Conservation (phyloP, 495 filamentous ascomycete species). For the Penicillium turbatum region DNA sequence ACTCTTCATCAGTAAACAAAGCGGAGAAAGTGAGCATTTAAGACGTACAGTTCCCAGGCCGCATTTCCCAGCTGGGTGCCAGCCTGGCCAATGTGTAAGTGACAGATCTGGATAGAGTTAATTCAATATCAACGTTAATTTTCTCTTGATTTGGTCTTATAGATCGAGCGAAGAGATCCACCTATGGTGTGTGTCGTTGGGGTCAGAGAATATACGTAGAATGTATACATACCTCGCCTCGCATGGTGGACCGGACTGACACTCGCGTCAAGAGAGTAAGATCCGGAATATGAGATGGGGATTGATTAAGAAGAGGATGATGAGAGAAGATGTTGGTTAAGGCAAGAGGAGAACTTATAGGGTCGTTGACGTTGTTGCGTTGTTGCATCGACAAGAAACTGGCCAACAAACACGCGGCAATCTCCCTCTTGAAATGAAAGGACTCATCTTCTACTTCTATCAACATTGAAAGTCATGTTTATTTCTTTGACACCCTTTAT, state of each 20-base stretch:
- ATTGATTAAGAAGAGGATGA: neutral
- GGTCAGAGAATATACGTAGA: neutral
- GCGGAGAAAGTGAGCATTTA: constrained; percentile 38
- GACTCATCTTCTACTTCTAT: neutral
- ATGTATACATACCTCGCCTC: neutral
- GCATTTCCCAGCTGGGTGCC: constrained; percentile 90
- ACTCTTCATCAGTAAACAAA: neutral
- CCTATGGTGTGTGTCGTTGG: neutral
- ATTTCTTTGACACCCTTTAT: neutral
- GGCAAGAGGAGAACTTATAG: neutral
- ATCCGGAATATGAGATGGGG: neutral
- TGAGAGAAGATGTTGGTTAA: neutral
- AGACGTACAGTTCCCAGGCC: constrained; percentile 87
- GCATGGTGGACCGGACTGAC: neutral
- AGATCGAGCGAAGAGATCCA: neutral
- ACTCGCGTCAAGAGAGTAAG: neutral
- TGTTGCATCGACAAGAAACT: neutral
- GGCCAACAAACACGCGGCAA: neutral
- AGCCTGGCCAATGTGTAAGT: constrained; percentile 91
- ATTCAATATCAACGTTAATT: neutral
- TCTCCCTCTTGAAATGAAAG: neutral
- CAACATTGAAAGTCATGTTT: neutral
- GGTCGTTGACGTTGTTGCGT: neutral
- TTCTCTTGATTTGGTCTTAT: neutral
- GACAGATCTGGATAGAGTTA: constrained; percentile 58